Evolutionary conservation across 1,139 yeast genomes (phyloP), one percentile per base, ranked within the genome.

Genomic region (Torulaspora pretoriensis): DNA sequence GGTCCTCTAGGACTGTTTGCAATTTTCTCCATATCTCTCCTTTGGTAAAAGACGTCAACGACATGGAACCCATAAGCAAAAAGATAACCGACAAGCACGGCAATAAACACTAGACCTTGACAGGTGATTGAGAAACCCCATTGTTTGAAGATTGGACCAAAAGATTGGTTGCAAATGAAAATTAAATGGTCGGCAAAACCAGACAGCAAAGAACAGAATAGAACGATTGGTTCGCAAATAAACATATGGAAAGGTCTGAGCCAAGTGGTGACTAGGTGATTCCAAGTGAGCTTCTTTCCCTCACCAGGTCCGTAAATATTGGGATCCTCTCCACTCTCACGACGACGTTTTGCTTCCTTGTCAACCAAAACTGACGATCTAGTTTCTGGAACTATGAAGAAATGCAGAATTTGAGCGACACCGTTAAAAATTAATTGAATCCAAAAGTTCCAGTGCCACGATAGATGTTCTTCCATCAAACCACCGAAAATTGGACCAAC

Each of bases 401-500:
- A 35, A 19, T 41, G 40, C 35, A 41, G 22, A 9, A 41, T 16
- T 24, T 41, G 44, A 9, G 44, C 39, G 25, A 30, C 35, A 27
- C 44, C 44, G 29, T 41, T 41, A 22, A 41, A 41, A n/a, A 41
- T 41, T 35, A 41, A 19, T 33, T 41, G 44, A n/a, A 41, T 41
- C 44, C 44, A 41, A 17, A 41, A 41, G 32, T 41, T 41, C 44
- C 44, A 41, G 26, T 35, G 44, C 44, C 44, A 41, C 19, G 44
- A 41, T n/a, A 35, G 36, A 19, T 41, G 44, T 23, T 41, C 40
- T 13, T 41, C 31, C 44, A 41, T 41, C 9, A 41, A 34, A 17
- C 40, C 44, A 22, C 44, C 44, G 19, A 41, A 41, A 19, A 41
- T 28, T 8, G 44, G 44, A 4, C 44, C 44, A 10, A 41, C 12